Conservation (phyloP, 139 green algal genomes). For the Zygnema circumcarinatum region DNA sequence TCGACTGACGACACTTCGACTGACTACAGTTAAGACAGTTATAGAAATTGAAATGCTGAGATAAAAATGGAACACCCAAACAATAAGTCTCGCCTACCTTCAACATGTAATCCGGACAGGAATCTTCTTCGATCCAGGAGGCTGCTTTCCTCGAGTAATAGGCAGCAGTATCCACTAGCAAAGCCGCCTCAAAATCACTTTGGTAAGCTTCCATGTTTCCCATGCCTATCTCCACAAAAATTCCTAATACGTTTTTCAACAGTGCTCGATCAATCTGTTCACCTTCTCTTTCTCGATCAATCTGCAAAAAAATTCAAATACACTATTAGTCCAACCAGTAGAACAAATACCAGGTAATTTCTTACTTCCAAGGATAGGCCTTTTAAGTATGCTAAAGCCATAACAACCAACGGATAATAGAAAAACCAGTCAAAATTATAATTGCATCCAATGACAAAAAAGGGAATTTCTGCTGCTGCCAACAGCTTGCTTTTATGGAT, state of each 20-base stretch:
- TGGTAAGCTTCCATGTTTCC: slow-evolving; percentile 91
- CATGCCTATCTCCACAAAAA: slow-evolving; percentile 97
- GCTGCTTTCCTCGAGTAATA: slow-evolving; percentile 87
- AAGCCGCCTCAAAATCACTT: slow-evolving; percentile 89
- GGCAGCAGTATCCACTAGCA: slow-evolving; percentile 79
- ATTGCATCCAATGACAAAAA: too few relatives aligned
- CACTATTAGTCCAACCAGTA: slow-evolving; percentile 12
- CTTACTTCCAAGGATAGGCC: too few relatives aligned
- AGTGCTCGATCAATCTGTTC: slow-evolving; percentile 88
- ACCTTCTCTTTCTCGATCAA: slow-evolving; percentile 88
- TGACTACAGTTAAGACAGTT: too few relatives aligned
- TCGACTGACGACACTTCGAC: too few relatives aligned
- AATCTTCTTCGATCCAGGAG: slow-evolving; percentile 87
- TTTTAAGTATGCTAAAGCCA: too few relatives aligned
- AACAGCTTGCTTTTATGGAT: too few relatives aligned
- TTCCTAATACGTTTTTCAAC: slow-evolving; percentile 94
- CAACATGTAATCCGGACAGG: slow-evolving; percentile 94
- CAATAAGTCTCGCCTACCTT: slow-evolving; percentile 68
- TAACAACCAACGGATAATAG: too few relatives aligned
- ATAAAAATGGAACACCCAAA: too few relatives aligned
- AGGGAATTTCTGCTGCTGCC: too few relatives aligned
- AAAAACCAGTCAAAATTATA: too few relatives aligned
- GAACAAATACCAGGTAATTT: slow-evolving; percentile 8
- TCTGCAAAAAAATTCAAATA: too few relatives aligned
- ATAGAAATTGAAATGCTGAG: too few relatives aligned